Conservation (phyloP, 441 rosid genomes). For the Brassica hybrid region DNA sequence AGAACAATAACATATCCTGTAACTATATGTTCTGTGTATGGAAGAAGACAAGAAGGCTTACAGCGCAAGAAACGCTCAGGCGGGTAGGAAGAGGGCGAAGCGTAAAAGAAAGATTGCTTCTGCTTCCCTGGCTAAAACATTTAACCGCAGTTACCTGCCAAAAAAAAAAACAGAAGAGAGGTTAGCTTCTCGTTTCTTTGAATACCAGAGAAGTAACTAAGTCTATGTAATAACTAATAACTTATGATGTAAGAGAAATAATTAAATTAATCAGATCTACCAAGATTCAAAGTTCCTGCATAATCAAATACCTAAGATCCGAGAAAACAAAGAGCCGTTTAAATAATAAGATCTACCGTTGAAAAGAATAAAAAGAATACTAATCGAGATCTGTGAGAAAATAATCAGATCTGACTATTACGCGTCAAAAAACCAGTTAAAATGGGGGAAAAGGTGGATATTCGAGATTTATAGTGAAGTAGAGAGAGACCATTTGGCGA, state of each 20-base stretch:
- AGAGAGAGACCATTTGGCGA: constrained; percentile 29
- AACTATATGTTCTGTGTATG: background rate
- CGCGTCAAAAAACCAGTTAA: background rate
- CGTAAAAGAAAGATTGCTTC: constrained; percentile 61
- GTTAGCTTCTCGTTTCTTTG: background rate
- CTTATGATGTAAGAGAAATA: background rate
- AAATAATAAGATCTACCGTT: background rate
- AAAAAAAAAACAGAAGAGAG: background rate
- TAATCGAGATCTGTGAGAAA: constrained; percentile 20
- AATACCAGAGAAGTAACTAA: background rate
- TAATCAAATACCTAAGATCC: background rate
- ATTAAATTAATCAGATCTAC: background rate
- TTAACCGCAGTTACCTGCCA: constrained; percentile 52
- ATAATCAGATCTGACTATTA: constrained; percentile 22
- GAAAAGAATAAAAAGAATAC: background rate
- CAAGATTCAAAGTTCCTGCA: background rate
- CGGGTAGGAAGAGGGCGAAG: constrained; percentile 50
- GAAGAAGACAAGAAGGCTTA: constrained; percentile 29
- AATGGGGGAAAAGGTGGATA: background rate
- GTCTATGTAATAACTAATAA: background rate
- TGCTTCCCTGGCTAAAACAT: constrained; percentile 50
- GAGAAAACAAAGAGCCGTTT: background rate
- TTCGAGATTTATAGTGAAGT: background rate
- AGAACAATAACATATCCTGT: background rate
- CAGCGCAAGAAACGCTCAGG: constrained; percentile 48